Base-by-base conservation (phyloP, 306 rosid genomes). In the Rubus idaeus region DNA sequence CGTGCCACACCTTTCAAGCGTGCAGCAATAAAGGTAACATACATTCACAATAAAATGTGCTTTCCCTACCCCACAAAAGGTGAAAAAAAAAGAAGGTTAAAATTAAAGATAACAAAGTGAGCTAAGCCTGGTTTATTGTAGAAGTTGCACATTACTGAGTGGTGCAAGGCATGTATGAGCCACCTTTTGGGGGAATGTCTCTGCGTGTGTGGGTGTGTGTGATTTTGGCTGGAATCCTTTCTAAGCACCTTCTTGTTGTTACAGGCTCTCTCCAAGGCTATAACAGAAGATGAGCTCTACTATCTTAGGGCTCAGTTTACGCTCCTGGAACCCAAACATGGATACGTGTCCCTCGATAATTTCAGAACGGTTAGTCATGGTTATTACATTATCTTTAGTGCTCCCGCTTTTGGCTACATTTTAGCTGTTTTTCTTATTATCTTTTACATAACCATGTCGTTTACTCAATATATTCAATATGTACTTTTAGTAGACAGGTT, bases 211-310 rank as follows among this genome's bases (percentile, higher is more conserved):
- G 23, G 5, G 23, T 57, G 17, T 40, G 0, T 21, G 47, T n/a
- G n/a, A 20, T 55, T 23, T 73, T 7, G 39, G 67, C 12, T 41
- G 45, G 68, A 12, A 14, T 57, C 6, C 41, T 21, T 57, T 42
- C 51, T 63, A 50, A 61, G 30, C 75, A 58, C 62, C 73, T 73
- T 42, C 75, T n/a, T 78, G 66, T 68, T 40, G 74, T 82, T 67
- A 80, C 88, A 95, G 98, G 97, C 97, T 76, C 91, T 95, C 67
- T 89, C 97, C 35, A 95, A 87, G 83, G 97, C 93, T 68, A 75
- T 95, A 75, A 77, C 91, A 62, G 96, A 89, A 76, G 96, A 95
- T 30, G 96, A 90, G 71, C 93, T 95, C 78, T 56, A 86, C 81
- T 95, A 90, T 85, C 95, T 95, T 63, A 86, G 83, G 73, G 86